Conservation (phyloP, 2,329 filamentous ascomycete genomes). For the Botrytis fragariae region DNA sequence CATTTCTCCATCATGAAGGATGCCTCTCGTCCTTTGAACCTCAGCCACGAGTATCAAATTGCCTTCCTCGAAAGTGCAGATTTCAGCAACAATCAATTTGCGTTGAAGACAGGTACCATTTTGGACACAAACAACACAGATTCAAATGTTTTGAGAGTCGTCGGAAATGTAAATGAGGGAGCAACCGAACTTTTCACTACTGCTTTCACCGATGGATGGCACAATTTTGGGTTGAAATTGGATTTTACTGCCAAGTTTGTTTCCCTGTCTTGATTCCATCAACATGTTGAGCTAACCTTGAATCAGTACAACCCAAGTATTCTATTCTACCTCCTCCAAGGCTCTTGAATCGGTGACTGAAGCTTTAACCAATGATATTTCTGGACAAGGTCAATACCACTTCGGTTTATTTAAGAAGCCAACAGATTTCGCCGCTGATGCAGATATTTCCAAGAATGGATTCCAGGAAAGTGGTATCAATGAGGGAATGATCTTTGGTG, state of each 20-base stretch:
- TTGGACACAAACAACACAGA: conserved; percentile 39
- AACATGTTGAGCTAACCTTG: neutral
- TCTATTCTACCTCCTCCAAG: conserved; percentile 51
- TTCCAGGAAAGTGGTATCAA: conserved; percentile 49
- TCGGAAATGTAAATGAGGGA: conserved; percentile 44
- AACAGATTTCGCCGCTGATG: conserved; percentile 40
- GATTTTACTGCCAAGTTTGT: conserved; percentile 56
- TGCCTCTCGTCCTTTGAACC: conserved; percentile 49
- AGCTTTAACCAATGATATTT: conserved; percentile 49
- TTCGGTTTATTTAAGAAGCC: conserved; percentile 63
- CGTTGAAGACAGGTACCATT: conserved; percentile 55
- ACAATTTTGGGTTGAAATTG: conserved; percentile 60
- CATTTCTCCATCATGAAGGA: conserved; percentile 60
- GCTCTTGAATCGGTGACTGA: conserved; percentile 49
- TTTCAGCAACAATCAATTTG: conserved; percentile 51
- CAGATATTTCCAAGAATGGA: conserved; percentile 45
- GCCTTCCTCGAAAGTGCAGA: conserved; percentile 45
- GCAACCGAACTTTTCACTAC: conserved; percentile 52
- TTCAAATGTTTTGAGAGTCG: neutral
- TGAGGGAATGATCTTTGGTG: conserved; percentile 53
- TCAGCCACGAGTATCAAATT: conserved; percentile 45
- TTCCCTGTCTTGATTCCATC: neutral
- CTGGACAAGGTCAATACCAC: conserved; percentile 60
- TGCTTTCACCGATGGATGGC: conserved; percentile 52
- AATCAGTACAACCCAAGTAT: conserved; percentile 53